Evolutionary conservation across 257 asterid species (phyloP), one percentile per base, ranked within the genome.

Genomic region (Apocynum venetum): DNA sequence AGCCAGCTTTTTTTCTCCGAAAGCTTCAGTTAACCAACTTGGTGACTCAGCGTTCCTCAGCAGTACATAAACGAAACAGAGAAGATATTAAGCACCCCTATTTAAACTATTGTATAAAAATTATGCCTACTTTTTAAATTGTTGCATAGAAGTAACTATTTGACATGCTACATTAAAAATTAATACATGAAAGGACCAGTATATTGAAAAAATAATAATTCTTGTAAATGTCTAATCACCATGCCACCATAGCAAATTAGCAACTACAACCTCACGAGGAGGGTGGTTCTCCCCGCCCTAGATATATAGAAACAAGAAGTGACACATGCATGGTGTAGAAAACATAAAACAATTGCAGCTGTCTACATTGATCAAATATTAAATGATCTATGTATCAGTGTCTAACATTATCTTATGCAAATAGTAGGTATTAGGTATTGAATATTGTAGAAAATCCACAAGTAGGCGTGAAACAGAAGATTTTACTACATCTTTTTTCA

Each of bases 341-440:
- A 38, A 7, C 49, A 67, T 49, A 35, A 55, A 19, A 40, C 51
- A 66, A 65, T 38, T n/a, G 74, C 67, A 51, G 65, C 67, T 36
- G 0, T 4, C 9, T 4, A n/a, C 44, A 66, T 55, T 55, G 25
- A 63, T 8, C 17, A 59, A 25, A 43, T 55, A 55, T 66, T 43
- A 43, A 36, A 74, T 57, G 38, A 6, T 41, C 3, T 44, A 41
- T 13, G 57, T 6, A 43, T 57, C 44, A 43, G 7, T 36, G 25
- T 0, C 11, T 38, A 4, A 13, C 11, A 49, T 20, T 63, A 35
- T 49, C 17, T 72, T 67, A 40, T 64, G 74, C 60, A 63, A 64
- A 8, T 52, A 19, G 74, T 72, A 72, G 68, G 68, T 51, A 72
- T 38, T 78, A 61, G 65, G 68, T 72, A 49, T 20, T 72, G 68